phyloP scores from a whole-genome alignment of 192 early-diverging fungal genomes.

The Backusella australiensis region DNA sequence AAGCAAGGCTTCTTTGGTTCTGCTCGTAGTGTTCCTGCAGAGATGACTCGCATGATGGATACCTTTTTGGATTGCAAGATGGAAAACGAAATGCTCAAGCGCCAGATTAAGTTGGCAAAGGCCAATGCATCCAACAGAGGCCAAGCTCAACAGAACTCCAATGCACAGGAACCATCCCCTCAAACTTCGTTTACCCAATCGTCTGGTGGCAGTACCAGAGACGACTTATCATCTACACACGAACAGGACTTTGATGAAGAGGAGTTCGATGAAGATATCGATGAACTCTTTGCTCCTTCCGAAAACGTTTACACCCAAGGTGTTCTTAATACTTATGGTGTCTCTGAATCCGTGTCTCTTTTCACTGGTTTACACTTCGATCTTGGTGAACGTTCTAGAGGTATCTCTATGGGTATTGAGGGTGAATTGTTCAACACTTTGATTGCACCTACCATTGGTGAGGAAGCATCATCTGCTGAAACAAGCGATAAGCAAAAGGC shows the following conservation, averaged over 20 bases:
- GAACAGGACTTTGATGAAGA: neutral
- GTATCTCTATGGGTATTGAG: conserved; percentile 28
- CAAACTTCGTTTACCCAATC: neutral
- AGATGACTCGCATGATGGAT: conserved; percentile 40
- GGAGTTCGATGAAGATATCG: conserved; percentile 12
- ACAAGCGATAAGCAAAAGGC: conserved; percentile 7
- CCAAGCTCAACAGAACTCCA: neutral
- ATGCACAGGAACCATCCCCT: conserved; percentile 7
- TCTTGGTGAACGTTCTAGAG: conserved; percentile 25
- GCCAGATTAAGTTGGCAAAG: conserved; percentile 12
- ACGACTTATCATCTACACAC: neutral
- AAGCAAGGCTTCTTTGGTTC: conserved; percentile 39
- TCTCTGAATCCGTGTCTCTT: conserved; percentile 20
- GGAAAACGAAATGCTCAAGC: conserved; percentile 43
- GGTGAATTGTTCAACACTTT: conserved; percentile 21
- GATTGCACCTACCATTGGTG: neutral
- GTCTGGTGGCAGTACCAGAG: neutral
- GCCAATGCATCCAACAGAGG: conserved; percentile 8
- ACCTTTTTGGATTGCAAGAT: conserved; percentile 46
- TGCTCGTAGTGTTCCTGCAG: conserved; percentile 42
- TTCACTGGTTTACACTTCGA: conserved; percentile 31
- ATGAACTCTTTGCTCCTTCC: conserved; percentile 19
- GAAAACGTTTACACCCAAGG: conserved; percentile 22
- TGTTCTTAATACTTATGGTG: conserved; percentile 20
- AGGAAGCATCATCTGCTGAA: neutral